A percentile compares a stretch with the other conserved stretches of the same genome.
These are phyloP conservation scores for Tausonia pullulans DNA, from an alignment of 1,284 basidiomycete genomes.

Conservation along the genomic window DNA sequence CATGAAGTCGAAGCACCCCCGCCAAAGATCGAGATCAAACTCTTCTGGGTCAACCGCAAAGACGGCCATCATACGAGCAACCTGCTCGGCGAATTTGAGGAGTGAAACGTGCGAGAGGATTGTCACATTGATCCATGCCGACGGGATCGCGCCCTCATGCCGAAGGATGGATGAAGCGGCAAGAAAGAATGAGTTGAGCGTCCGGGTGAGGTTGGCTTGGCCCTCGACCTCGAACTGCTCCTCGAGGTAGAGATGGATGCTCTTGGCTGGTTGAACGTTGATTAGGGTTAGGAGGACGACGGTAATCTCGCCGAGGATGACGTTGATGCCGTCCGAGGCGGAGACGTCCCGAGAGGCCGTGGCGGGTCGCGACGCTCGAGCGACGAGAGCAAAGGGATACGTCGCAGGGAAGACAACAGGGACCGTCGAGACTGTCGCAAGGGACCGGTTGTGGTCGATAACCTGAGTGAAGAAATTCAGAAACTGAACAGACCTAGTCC, in stretches of 20 bases:
- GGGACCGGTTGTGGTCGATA: conserved; percentile 57
- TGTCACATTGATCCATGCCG: conserved; percentile 84
- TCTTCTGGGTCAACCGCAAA: conserved; percentile 68
- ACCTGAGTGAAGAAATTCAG: conserved; percentile 21
- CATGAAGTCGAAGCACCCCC: conserved; percentile 65
- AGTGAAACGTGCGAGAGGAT: conserved; percentile 79
- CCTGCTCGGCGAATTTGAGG: conserved; percentile 76
- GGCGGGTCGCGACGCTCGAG: conserved; percentile 49
- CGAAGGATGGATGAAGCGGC: conserved; percentile 71
- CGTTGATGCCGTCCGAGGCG: conserved; percentile 48
- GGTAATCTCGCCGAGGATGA: conserved; percentile 73
- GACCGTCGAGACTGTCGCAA: conserved; percentile 47
- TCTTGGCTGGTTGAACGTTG: conserved; percentile 62
- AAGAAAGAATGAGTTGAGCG: conserved; percentile 69
- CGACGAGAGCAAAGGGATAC: conserved; percentile 78
- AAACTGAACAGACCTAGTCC: too few relatives aligned
- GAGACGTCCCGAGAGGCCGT: conserved; percentile 29
- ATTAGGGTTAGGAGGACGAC: conserved; percentile 75
- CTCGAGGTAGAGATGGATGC: conserved; percentile 68
- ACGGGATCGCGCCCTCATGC: conserved; percentile 73
- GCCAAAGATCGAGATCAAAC: conserved; percentile 75
- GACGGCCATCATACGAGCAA: conserved; percentile 62
- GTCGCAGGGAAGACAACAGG: conserved; percentile 87
- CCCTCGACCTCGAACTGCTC: conserved; percentile 76
- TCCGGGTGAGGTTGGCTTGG: conserved; percentile 55